These are phyloP conservation scores for Aspergillus sp. DNA, from an alignment of 2,329 filamentous ascomycete species.

Conservation along the genomic window DNA sequence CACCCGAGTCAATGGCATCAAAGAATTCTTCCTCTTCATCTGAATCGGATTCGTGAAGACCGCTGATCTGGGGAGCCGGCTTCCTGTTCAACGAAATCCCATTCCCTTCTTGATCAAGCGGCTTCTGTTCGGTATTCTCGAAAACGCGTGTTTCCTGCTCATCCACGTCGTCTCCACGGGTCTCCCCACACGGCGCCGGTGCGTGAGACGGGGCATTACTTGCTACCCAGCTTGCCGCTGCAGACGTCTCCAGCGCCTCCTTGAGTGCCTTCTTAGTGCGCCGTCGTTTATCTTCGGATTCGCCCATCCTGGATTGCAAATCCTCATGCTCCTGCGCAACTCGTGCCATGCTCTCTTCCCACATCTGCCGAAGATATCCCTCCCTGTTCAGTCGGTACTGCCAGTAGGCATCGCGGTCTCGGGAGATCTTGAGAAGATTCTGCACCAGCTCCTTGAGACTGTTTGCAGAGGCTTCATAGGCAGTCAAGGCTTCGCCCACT, in stretches of 20 bases:
- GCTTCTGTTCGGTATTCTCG: conserved; percentile 7
- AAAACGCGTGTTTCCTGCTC: conserved; percentile 18
- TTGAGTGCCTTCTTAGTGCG: conserved; percentile 81
- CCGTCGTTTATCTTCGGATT: conserved; percentile 82
- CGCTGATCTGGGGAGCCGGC: conserved; percentile 56
- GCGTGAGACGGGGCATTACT: conserved; percentile 20
- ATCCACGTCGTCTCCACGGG: conserved; percentile 29
- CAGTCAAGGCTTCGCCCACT: conserved; percentile 65
- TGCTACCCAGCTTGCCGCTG: conserved; percentile 30
- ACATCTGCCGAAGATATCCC: conserved; percentile 83
- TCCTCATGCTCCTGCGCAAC: conserved; percentile 92
- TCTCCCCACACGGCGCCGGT: conserved; percentile 26
- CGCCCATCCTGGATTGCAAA: conserved; percentile 75
- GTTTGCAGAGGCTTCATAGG: conserved; percentile 81
- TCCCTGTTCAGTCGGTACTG: conserved; percentile 89
- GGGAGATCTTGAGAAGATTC: conserved; percentile 82
- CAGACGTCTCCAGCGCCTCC: conserved; percentile 62
- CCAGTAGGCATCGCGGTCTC: conserved; percentile 93
- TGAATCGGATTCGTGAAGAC: conserved; percentile 64
- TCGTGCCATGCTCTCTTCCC: conserved; percentile 98
- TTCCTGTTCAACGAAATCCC: conserved; percentile 44
- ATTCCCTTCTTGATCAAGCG: conserved; percentile 3
- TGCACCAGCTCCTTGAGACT: conserved; percentile 77
- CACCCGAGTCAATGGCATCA: conserved; percentile 87
- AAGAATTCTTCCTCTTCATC: conserved; percentile 85